phyloP scores from a whole-genome alignment of 805 yeast genomes.

The Nakazawaea ambrosiae region DNA sequence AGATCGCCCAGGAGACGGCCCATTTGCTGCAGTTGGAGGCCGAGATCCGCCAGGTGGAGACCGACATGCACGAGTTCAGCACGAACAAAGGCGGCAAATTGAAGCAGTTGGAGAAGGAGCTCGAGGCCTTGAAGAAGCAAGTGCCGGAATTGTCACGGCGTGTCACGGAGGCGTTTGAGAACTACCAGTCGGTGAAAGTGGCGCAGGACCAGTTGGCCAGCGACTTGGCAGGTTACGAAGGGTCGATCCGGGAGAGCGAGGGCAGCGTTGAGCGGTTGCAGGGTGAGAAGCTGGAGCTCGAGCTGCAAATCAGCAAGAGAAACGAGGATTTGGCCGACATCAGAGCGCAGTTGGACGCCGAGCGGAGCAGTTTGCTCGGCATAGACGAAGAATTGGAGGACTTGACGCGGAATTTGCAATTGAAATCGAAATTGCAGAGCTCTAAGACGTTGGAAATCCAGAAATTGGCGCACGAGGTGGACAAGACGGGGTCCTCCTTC shows the following conservation, averaged over 20 bases:
- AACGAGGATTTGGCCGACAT: slow-evolving; percentile 20
- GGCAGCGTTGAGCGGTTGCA: slow-evolving; percentile 27
- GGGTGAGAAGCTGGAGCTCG: slow-evolving; percentile 18
- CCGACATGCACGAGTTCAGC: slow-evolving; percentile 77
- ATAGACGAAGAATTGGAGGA: slow-evolving; percentile 73
- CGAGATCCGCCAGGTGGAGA: slow-evolving; percentile 51
- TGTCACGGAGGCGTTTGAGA: slow-evolving; percentile 40
- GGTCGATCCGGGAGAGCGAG: slow-evolving; percentile 31
- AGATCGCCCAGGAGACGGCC: slow-evolving; percentile 29
- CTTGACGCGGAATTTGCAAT: slow-evolving; percentile 37
- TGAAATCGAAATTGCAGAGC: slow-evolving; percentile 35
- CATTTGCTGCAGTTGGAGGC: slow-evolving; percentile 24
- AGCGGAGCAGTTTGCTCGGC: slow-evolving; percentile 54
- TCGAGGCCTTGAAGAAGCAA: slow-evolving; percentile 31
- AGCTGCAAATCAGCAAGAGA: slow-evolving; percentile 22
- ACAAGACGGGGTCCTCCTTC: slow-evolving; percentile 34
- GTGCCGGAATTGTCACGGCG: slow-evolving; percentile 28
- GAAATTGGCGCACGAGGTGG: slow-evolving; percentile 47
- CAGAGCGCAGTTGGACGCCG: slow-evolving; percentile 37
- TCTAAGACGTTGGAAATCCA: slow-evolving; percentile 46
- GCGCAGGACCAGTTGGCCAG: slow-evolving; percentile 60
- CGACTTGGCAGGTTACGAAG: slow-evolving; percentile 44
- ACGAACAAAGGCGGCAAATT: slow-evolving; percentile 76
- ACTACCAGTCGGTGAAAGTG: slow-evolving; percentile 56
- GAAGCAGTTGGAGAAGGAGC: slow-evolving; percentile 51